Evolutionary conservation across 768 basidiomycete species (phyloP), one percentile per base, ranked within the genome.

Genomic region (Lactarius deliciosus): DNA sequence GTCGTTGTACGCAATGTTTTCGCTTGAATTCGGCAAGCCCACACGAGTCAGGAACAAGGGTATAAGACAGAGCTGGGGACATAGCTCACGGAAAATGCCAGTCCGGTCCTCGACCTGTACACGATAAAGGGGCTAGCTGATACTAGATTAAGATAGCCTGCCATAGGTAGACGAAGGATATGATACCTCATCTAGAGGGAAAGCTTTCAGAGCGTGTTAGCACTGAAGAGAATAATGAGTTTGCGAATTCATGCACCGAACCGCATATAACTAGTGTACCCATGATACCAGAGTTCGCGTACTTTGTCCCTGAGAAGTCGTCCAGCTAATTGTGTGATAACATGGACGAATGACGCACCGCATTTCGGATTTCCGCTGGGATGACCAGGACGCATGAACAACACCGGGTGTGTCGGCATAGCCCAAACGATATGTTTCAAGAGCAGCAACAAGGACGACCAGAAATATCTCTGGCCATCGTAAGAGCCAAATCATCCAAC

Each of bases 51-150:
- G 64, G 53, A 57, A 64, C 25, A 40, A 20, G 20, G 36, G 8
- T 20, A 16, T 11, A 59, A n/a, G 10, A 16, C 62, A 22, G 41
- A 68, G 55, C 57, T 61, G 40, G 20, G 53, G 61, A 40, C 34
- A 56, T 63, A 68, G 58, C 91, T 73, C 77, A 94, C 92, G 89
- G 88, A 72, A 90, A 84, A 54, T 81, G 80, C 89, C 90, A 92
- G 72, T 94, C 91, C 3, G 93, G 92, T n/a, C 94, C 94, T 77
- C 86, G 84, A 8, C 91, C 92, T 55, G 82, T 82, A 75, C 96
- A 99, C 28, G 92, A 89, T 32, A 99, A 77, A 1, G 96, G 96
- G 9, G 88, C 86, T n/a, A 98, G 81, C 89, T 98, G 70, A 11
- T 47, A 18, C 22, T 16, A 20, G 47, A 65, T 41, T 63, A 36